Evolutionary conservation across 1,139 yeast species (phyloP).

Genomic region (Pichia inconspicua): DNA sequence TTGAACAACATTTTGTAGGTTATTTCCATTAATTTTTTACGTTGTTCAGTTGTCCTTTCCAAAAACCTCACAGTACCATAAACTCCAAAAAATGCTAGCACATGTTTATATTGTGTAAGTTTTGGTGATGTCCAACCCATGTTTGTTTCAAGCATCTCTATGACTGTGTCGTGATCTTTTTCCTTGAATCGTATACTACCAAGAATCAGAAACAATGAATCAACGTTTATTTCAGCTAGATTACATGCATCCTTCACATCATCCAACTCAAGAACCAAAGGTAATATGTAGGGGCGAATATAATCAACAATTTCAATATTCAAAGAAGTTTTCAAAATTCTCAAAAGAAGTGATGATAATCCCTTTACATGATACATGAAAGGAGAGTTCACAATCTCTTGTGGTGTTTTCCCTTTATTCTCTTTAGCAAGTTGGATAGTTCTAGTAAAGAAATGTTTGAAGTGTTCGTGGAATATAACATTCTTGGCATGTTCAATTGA

Average conservation of each 20-base stretch:
- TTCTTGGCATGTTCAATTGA: conserved; percentile 8
- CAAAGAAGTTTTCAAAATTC: conserved; percentile 36
- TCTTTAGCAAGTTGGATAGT: conserved; percentile 17
- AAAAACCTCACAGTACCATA: conserved; percentile 69
- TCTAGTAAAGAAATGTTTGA: conserved; percentile 15
- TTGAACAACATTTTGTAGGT: conserved; percentile 53
- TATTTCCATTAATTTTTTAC: conserved; percentile 43
- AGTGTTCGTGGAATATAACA: conserved; percentile 15
- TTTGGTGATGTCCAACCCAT: conserved; percentile 38
- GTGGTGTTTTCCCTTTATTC: conserved; percentile 31
- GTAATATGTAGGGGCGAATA: conserved; percentile 45
- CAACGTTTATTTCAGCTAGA: conserved; percentile 45
- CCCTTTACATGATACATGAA: conserved; percentile 43
- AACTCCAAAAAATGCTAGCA: conserved; percentile 66
- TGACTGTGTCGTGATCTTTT: conserved; percentile 31
- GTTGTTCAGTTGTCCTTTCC: conserved; percentile 42
- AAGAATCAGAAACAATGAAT: conserved; percentile 19
- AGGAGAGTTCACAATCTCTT: conserved; percentile 39
- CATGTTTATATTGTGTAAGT: conserved; percentile 61
- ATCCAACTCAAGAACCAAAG: conserved; percentile 61
- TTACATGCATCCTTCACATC: conserved; percentile 77
- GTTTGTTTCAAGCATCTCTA: conserved; percentile 44
- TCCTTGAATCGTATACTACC: conserved; percentile 21
- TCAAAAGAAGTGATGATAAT: conserved; percentile 22
- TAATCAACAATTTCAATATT: conserved; percentile 38